Conservation (phyloP, 176 grass and related monocot genomes). For the Secale cereale region DNA sequence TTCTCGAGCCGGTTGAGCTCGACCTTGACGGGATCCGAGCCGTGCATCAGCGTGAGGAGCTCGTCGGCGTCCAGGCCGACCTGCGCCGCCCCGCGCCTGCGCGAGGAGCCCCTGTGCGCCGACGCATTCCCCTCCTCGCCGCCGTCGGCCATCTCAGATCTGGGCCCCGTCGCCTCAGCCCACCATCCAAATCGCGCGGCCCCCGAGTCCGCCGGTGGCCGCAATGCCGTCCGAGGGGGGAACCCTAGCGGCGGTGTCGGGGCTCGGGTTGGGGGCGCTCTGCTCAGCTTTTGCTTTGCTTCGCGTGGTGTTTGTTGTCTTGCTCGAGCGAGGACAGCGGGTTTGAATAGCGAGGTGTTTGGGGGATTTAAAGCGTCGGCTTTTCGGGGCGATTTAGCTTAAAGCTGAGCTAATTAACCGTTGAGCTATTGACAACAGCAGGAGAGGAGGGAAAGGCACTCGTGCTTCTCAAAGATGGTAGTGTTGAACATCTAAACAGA, state of each 20-base stretch:
- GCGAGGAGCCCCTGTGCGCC: slow-evolving; percentile 45
- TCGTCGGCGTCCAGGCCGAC: slow-evolving; percentile 72
- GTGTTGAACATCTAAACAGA: too few relatives aligned
- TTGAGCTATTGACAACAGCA: neutral
- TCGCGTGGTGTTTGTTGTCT: slow-evolving; percentile 32
- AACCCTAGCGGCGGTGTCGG: slow-evolving; percentile 36
- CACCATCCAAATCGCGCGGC: slow-evolving; percentile 30
- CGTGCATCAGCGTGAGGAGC: slow-evolving; percentile 85
- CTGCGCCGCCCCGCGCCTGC: slow-evolving; percentile 46
- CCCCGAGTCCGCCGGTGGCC: neutral
- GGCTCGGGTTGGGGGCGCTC: slow-evolving; percentile 5
- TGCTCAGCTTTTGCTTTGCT: slow-evolving; percentile 13
- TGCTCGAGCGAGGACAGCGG: slow-evolving; percentile 22
- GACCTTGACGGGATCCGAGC: slow-evolving; percentile 98
- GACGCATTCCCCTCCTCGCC: slow-evolving; percentile 48
- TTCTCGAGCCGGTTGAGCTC: slow-evolving; percentile 96
- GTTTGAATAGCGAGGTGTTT: slow-evolving; percentile 31
- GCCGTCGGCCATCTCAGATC: slow-evolving; percentile 96
- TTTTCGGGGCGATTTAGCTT: slow-evolving; percentile 17
- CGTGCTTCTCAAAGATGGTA: too few relatives aligned
- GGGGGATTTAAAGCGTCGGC: slow-evolving; percentile 24
- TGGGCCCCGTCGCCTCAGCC: slow-evolving; percentile 23
- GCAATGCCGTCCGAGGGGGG: slow-evolving; percentile 25
- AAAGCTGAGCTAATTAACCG: neutral
- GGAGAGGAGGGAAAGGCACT: too few relatives aligned